Percentiles rank a stretch among this genome's conserved stretches.
Conservation (phyloP, 2,329 filamentous ascomycete genomes). For the Alternaria alternata region DNA sequence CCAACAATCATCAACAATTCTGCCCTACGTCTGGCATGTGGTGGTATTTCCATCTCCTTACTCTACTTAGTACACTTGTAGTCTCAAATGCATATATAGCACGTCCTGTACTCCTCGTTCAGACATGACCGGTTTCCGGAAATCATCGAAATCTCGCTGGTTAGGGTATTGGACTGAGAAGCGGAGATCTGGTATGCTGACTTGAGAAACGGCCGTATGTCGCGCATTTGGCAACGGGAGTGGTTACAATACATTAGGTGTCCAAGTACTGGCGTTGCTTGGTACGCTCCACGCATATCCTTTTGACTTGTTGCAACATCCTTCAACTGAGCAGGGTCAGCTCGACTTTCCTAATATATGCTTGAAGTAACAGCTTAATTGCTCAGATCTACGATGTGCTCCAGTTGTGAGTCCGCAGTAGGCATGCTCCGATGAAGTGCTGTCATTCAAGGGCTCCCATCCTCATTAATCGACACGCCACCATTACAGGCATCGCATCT, state of each 20-base stretch:
- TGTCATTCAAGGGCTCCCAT: slow-evolving; percentile 1
- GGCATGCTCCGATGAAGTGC: neutral
- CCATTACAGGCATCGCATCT: slow-evolving; percentile 16
- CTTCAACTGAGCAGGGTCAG: neutral
- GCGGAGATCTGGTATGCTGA: neutral
- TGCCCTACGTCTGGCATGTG: neutral
- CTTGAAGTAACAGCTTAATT: neutral
- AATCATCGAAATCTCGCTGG: neutral
- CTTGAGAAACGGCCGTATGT: neutral
- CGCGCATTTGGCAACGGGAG: slow-evolving; percentile 17
- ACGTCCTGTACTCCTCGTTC: neutral
- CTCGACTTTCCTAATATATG: neutral
- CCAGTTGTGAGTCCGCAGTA: neutral
- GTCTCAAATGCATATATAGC: neutral
- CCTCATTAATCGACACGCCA: slow-evolving; percentile 1
- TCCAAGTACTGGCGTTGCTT: slow-evolving; percentile 12
- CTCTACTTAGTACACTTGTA: neutral
- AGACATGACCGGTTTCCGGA: slow-evolving; percentile 4
- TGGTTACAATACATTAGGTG: slow-evolving; percentile 11
- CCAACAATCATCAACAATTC: neutral
- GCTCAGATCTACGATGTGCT: neutral
- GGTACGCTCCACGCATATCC: neutral
- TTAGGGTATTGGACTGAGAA: neutral
- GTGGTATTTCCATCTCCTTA: neutral
- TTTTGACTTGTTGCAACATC: neutral